Evolutionary conservation across 495 filamentous ascomycete species (phyloP).

Genomic region (Daldinia grandis): DNA sequence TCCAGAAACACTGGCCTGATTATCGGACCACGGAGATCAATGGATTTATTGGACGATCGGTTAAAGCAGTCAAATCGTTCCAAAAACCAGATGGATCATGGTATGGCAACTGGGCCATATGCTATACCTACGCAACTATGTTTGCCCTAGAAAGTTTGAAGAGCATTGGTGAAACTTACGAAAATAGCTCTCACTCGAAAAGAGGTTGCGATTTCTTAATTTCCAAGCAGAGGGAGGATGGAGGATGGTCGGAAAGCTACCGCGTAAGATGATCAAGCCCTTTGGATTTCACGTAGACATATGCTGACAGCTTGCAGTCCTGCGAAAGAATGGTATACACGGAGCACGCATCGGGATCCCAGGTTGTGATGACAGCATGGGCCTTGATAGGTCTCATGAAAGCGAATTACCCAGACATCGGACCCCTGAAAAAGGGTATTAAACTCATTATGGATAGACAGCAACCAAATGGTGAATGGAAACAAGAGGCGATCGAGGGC

Average conservation of each 20-base stretch:
- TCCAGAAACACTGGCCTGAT: constrained; percentile 79
- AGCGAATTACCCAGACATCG: constrained; percentile 79
- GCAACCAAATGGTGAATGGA: constrained; percentile 88
- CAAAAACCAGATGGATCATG: constrained; percentile 88
- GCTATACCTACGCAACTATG: constrained; percentile 95
- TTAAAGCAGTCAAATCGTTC: constrained; percentile 79
- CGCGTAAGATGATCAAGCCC: constrained; percentile 61
- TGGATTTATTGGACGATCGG: constrained; percentile 70
- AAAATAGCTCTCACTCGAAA: constrained; percentile 72
- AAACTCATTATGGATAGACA: constrained; percentile 86
- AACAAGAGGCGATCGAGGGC: constrained; percentile 94
- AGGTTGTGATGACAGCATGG: constrained; percentile 96
- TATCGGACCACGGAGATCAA: constrained; percentile 82
- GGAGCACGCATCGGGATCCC: constrained; percentile 66
- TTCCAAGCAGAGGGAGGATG: constrained; percentile 82
- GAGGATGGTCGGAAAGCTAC: constrained; percentile 97
- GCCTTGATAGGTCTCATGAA: constrained; percentile 84
- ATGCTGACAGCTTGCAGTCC: constrained; percentile 47
- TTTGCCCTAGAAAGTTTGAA: constrained; percentile 90
- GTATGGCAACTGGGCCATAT: constrained; percentile 98
- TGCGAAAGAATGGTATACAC: constrained; percentile 63
- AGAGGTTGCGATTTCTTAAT: constrained; percentile 87
- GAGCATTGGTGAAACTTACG: constrained; percentile 81
- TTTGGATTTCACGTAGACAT: neutral
- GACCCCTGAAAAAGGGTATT: constrained; percentile 76